Percentiles rank a stretch among this genome's conserved stretches.
Evolutionary conservation across 768 basidiomycete species (phyloP).

Genomic region (Mrakia blollopis): DNA sequence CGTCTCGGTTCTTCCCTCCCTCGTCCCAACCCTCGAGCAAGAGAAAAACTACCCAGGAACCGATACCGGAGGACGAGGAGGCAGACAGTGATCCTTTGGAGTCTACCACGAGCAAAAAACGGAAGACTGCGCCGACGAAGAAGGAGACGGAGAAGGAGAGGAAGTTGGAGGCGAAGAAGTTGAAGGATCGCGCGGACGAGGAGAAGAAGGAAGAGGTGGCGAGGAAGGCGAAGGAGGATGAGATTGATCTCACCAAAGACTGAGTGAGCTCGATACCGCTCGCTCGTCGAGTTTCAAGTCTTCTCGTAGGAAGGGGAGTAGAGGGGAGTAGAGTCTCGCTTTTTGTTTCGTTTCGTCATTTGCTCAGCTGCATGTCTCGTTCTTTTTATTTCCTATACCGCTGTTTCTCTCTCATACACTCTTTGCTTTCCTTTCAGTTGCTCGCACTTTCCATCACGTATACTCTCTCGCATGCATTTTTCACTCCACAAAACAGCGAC

Average conservation of each 20-base stretch:
- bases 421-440: neutral
- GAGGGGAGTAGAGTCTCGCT: neutral
- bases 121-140: neutral
- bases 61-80: neutral
- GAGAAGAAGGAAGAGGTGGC: neutral
- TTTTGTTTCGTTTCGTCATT: neutral
- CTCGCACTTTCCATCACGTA: neutral
- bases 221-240: neutral
- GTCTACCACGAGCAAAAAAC: neutral
- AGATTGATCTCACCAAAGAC: neutral
- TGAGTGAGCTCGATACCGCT: too few relatives aligned
- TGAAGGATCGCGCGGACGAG: neutral
- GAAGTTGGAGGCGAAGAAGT: neutral
- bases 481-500: too few relatives aligned
- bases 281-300: neutral
- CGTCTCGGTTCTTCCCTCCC: neutral
- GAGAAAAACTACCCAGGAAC: neutral
- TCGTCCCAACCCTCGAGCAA: neutral
- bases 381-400: neutral
- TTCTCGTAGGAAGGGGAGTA: neutral
- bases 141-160: neutral
- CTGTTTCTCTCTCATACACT: neutral
- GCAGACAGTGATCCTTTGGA: neutral
- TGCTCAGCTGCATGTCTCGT: neutral
- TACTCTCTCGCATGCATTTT: too few relatives aligned